These are phyloP conservation scores for Neonectria ditissima DNA, from an alignment of 2,329 filamentous ascomycete species.

Conservation along the genomic window DNA sequence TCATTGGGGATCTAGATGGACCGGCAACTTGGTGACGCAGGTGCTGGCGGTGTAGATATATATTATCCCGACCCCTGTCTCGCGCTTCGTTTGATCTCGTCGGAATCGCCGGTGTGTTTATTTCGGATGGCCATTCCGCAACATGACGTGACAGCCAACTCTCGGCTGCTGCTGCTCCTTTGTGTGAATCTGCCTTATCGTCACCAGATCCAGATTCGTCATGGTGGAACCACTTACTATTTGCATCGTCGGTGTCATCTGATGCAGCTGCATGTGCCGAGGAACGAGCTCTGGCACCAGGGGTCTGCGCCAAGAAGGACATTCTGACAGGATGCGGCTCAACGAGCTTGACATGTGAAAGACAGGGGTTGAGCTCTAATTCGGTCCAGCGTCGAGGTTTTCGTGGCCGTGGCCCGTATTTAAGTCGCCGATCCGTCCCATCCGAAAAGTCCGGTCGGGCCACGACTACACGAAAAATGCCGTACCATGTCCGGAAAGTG, in stretches of 20 bases:
- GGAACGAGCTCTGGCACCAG: neutral
- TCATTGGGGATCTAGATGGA: slow-evolving; percentile 7
- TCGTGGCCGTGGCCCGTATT: too few relatives aligned
- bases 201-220: neutral
- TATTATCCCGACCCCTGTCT: neutral
- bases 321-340: slow-evolving; percentile 1
- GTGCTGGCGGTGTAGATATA: neutral
- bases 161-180: neutral
- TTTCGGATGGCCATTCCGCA: neutral
- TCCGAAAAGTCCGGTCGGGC: slow-evolving; percentile 6
- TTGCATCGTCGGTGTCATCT: neutral
- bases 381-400: too few relatives aligned
- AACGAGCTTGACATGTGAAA: neutral
- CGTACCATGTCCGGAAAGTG: neutral
- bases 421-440: neutral
- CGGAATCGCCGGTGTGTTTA: neutral
- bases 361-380: neutral
- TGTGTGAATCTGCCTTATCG: neutral
- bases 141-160: neutral
- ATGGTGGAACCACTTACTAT: slow-evolving; percentile 3
- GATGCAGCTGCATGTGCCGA: neutral
- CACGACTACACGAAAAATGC: neutral
- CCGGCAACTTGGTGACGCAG: neutral
- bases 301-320: slow-evolving; percentile 1
- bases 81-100: neutral